These are phyloP conservation scores for Ogataea ganodermae DNA, from an alignment of 805 yeast genomes.

Conservation along the genomic window DNA sequence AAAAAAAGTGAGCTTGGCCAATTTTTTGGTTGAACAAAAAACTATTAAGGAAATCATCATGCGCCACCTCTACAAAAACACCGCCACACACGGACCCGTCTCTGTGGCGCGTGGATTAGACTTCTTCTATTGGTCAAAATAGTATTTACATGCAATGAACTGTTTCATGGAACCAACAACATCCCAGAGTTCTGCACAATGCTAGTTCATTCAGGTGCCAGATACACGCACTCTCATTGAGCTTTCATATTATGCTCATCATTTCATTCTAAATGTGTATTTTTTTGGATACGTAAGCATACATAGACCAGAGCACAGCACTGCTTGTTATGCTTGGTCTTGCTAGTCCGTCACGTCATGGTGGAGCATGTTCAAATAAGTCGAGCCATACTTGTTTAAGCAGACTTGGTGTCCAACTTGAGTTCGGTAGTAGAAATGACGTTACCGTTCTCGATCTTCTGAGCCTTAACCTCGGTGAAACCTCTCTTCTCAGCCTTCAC, in stretches of 20 bases:
- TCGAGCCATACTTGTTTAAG: constrained; percentile 13
- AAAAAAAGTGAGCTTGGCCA: not conserved
- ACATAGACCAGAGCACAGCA: constrained; percentile 1
- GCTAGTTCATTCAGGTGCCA: too few species aligned
- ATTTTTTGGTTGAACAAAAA: too few species aligned
- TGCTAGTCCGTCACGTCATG: not conserved
- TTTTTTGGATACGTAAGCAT: constrained; percentile 5
- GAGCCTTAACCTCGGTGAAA: constrained; percentile 69
- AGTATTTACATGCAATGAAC: too few species aligned
- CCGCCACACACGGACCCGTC: not conserved
- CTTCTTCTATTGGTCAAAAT: not conserved
- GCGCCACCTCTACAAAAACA: constrained; percentile 1
- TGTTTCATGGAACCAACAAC: too few species aligned
- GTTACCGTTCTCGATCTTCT: constrained; percentile 71
- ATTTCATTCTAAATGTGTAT: constrained; percentile 12
- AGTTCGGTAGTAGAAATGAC: constrained; percentile 32
- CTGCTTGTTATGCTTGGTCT: not conserved
- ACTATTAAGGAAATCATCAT: not conserved
- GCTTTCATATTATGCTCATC: not conserved
- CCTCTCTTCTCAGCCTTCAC: constrained; percentile 73
- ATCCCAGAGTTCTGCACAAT: too few species aligned
- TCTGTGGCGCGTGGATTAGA: constrained; percentile 1
- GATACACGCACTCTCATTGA: not conserved
- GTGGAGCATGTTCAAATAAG: constrained; percentile 8
- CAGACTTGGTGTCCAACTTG: constrained; percentile 19